Percentiles rank a stretch among this genome's conserved stretches.
These are phyloP conservation scores for Scheffersomyces stambukii DNA, from an alignment of 1,139 yeast genomes.

Conservation along the genomic window DNA sequence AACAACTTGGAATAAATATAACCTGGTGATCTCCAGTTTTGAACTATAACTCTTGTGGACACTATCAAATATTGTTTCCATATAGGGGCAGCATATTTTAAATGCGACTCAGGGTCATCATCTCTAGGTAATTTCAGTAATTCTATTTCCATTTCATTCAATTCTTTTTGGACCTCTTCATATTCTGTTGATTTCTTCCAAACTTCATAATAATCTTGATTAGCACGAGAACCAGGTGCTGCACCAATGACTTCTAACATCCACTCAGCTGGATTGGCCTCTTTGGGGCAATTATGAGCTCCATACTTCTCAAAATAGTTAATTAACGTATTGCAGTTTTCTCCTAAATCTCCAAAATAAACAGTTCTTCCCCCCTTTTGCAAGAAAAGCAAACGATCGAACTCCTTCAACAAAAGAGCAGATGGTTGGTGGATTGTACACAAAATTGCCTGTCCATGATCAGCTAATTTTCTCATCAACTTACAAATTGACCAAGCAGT, in stretches of 20 bases:
- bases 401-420: constrained; percentile 32
- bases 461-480: constrained; percentile 38
- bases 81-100: constrained; percentile 23
- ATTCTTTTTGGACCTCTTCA: constrained; percentile 17
- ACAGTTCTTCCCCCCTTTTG: constrained; percentile 56
- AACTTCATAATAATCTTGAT: constrained; percentile 29
- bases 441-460: constrained; percentile 40
- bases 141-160: constrained; percentile 28
- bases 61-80: constrained; percentile 23
- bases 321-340: constrained; percentile 44
- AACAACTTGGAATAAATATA: constrained; percentile 39
- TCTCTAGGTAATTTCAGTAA: constrained; percentile 23
- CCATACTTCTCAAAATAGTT: constrained; percentile 58
- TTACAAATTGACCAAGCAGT: constrained; percentile 44
- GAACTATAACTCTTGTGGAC: constrained; percentile 24
- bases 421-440: constrained; percentile 45
- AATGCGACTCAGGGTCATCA: constrained; percentile 18
- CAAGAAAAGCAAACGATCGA: constrained; percentile 33
- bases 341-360: constrained; percentile 64
- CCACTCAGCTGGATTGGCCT: constrained; percentile 55
- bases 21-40: constrained; percentile 42
- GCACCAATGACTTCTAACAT: constrained; percentile 50
- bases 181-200: constrained; percentile 27
- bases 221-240: constrained; percentile 31
- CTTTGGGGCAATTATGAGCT: constrained; percentile 37